Evolutionary conservation across 805 yeast species (phyloP), one percentile per base, ranked within the genome.

Genomic region (Suhomyces xylopsoci): DNA sequence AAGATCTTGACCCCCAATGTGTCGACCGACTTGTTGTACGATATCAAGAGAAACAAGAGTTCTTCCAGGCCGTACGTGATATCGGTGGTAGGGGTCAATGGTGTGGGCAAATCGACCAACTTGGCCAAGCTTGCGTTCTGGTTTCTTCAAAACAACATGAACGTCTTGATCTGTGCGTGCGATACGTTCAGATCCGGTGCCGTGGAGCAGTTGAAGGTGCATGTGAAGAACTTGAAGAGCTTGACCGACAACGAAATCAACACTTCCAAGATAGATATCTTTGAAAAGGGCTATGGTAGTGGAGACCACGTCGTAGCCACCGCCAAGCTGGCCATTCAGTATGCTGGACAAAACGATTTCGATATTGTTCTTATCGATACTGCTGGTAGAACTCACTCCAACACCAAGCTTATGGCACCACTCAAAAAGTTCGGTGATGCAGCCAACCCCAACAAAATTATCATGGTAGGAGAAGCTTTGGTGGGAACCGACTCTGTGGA

Each of bases 111-210:
- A 69, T 93, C 98, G 0, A 93, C 99, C 2, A 94, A 93, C 64
- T 75, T 93, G 55, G 94, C 98, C 24, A 93, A 93, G 69, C 73
- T 93, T 49, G 98, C 97, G 2, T 93, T 89, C 68, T 93, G 99
- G 99, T 78, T 93, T 49, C 72, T 93, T 52, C 97, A 94, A 64
- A 93, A 94, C 68, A 84, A 93, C 64, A 79, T 89, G 67, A 83
- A 81, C 58, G 96, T 93, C 1, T 77, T 93, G 49, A 88, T 93
- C 61, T 96, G 96, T 20, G 99, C 99, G 0, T 93, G 98, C 73
- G 99, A 93, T 73, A 94, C 99, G 0, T 93, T 93, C 73, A 81
- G 99, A 70, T 90, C 97, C 0, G 99, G 99, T 49, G 99, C 99
- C 0, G 97, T 93, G n/a, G 98, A 93, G 68, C 99, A 93, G 71